Evolutionary conservation across 805 yeast species (phyloP).

Genomic region (Pichia kluyveri): DNA sequence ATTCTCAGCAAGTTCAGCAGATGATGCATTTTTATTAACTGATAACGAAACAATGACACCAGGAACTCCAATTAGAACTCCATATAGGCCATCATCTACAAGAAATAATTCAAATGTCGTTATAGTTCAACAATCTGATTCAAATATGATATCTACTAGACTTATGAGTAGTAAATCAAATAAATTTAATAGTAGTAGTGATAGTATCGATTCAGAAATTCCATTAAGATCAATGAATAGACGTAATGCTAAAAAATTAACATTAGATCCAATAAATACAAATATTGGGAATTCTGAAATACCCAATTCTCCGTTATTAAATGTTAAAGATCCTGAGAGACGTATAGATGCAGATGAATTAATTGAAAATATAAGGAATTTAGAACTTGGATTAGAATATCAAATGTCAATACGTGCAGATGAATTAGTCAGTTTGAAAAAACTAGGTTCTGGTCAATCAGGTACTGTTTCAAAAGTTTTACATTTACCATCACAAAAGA

Average conservation of each 20-base stretch:
- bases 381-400: constrained; percentile 47
- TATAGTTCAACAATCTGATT: constrained; percentile 7
- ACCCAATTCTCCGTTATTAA: neutral
- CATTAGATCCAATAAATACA: constrained; percentile 23
- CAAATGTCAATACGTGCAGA: constrained; percentile 44
- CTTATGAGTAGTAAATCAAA: neutral
- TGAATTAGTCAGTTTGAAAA: constrained; percentile 67
- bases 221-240: constrained; percentile 39
- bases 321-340: constrained; percentile 21
- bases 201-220: neutral
- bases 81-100: neutral
- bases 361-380: constrained; percentile 36
- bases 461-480: constrained; percentile 86
- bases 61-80: neutral
- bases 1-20: constrained; percentile 7
- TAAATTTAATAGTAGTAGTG: neutral
- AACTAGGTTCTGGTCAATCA: constrained; percentile 87
- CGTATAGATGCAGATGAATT: constrained; percentile 28
- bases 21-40: constrained; percentile 1
- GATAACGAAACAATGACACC: neutral
- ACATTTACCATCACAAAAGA: constrained; percentile 79
- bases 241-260: constrained; percentile 49
- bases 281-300: neutral
- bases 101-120: neutral
- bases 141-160: constrained; percentile 9